phyloP scores from a whole-genome alignment of 306 rosid species.

The Fragaria nilgerrensis region DNA sequence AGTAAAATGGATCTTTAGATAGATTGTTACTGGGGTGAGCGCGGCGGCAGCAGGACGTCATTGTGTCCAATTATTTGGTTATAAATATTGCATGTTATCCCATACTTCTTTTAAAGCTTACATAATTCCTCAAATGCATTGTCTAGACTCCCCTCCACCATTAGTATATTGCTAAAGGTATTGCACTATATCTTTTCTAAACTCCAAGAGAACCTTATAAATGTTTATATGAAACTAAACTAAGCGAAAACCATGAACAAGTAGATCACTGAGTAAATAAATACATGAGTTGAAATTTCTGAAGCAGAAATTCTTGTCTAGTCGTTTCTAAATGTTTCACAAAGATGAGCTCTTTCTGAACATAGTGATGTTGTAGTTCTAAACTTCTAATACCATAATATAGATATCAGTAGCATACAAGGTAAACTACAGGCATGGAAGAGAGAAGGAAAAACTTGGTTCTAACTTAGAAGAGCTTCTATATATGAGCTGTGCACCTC shows the following conservation, averaged over 20 bases:
- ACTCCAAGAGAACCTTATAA: slow-evolving; percentile 2
- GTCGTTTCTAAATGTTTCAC: not conserved
- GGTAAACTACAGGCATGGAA: not conserved
- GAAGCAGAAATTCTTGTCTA: not conserved
- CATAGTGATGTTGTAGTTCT: not conserved
- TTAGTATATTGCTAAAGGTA: no score
- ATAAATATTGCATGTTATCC: no score
- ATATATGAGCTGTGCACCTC: not conserved
- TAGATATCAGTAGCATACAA: not conserved
- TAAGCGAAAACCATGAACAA: not conserved
- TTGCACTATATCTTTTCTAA: not conserved
- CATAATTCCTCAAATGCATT: no score
- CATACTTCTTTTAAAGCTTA: no score
- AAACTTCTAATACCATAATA: not conserved
- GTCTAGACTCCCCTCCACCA: no score
- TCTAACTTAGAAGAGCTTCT: not conserved
- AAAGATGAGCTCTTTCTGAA: not conserved
- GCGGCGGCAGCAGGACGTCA: no score
- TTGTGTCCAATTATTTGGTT: no score
- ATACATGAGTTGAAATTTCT: not conserved
- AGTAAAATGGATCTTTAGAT: no score
- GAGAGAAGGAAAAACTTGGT: not conserved
- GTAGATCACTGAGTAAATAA: not conserved
- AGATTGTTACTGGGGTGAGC: no score
- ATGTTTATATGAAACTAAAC: not conserved